Percentiles rank a stretch among this genome's conserved stretches.
phyloP scores from a whole-genome alignment of 768 basidiomycete species.

The Infundibulicybe gibba region DNA sequence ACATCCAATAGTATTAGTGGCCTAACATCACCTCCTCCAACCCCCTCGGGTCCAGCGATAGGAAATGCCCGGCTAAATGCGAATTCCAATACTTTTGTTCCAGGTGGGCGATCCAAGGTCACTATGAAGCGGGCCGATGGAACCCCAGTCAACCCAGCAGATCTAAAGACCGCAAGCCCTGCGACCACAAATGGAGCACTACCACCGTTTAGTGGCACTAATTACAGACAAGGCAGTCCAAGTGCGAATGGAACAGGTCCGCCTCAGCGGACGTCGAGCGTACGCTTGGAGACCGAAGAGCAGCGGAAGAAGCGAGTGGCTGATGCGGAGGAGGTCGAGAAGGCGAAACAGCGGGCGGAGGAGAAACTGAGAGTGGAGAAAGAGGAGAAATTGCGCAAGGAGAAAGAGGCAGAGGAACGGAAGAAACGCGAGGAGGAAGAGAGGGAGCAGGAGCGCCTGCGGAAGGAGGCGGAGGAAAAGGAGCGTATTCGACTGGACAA shows the following conservation, averaged over 20 bases:
- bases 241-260: conserved; percentile 22
- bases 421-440: conserved; percentile 26
- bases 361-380: conserved; percentile 38
- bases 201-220: conserved; percentile 24
- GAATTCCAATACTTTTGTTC: conserved; percentile 66
- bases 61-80: conserved; percentile 51
- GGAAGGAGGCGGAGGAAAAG: conserved; percentile 28
- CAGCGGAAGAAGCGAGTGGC: conserved; percentile 41
- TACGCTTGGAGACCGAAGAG: conserved; percentile 64
- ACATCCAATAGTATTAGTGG: conserved; percentile 42
- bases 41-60: conserved; percentile 50
- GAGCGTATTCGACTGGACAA: conserved; percentile 16
- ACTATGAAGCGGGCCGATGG: conserved; percentile 66
- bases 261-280: conserved; percentile 30
- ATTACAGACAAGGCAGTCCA: conserved; percentile 34
- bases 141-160: conserved; percentile 56
- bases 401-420: conserved; percentile 32
- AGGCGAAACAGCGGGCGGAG: conserved; percentile 38
- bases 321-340: conserved; percentile 41
- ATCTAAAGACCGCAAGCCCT: conserved; percentile 43
- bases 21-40: conserved; percentile 65
- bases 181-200: conserved; percentile 35
- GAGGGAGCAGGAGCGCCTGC: conserved; percentile 22
- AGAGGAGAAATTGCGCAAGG: conserved; percentile 39
- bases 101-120: conserved; percentile 41